Evolutionary conservation across 1,284 basidiomycete genomes (phyloP), one percentile per base, ranked within the genome.

Genomic region (Neotropicomus parvogracilis): DNA sequence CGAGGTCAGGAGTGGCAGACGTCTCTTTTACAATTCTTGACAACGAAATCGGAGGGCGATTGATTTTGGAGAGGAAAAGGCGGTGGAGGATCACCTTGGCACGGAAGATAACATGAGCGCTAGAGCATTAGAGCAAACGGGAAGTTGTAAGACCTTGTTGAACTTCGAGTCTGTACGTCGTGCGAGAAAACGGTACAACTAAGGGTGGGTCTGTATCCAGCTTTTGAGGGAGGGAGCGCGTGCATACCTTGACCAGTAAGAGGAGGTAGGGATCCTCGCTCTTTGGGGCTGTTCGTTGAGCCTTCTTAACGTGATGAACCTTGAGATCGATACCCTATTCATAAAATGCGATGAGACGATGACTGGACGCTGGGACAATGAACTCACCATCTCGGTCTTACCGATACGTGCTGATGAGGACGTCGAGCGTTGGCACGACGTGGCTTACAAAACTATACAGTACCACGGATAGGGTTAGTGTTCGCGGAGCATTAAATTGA

Each of bases 141-240:
- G 20, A 39, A 39, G 21, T 33, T 48, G 50, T 59, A 55, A 36
- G 54, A 88, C 86, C 85, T 95, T 93, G 91, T 99, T 99, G 80
- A 99, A 99, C 61, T 78, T 77, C 54, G 92, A 85, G 70, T 98
- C 92, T 49, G 97, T 99, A 67, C 97, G 88, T 67, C 97, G 89
- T 58, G 95, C 95, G 58, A 99, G 80, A 85, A 99, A 99, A 66
- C 95, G 93, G 82, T 99, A 99, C 59, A 99, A 85, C 95, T 97
- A 63, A 33, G 54, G 26, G 26, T 36, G 27, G 7, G 51, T 59
- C 29, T 49, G 48, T 38, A 42, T 49, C 28, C 32, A 20, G 32
- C 36, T 54, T 40, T 39, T 19, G 9, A 42, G 33, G 20, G 49
- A 35, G 13, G 29, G 13, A 26, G 31, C 13, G 29, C 17, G 26